Evolutionary conservation across 2,329 filamentous ascomycete genomes (phyloP).

Genomic region (Cercospora canescens): DNA sequence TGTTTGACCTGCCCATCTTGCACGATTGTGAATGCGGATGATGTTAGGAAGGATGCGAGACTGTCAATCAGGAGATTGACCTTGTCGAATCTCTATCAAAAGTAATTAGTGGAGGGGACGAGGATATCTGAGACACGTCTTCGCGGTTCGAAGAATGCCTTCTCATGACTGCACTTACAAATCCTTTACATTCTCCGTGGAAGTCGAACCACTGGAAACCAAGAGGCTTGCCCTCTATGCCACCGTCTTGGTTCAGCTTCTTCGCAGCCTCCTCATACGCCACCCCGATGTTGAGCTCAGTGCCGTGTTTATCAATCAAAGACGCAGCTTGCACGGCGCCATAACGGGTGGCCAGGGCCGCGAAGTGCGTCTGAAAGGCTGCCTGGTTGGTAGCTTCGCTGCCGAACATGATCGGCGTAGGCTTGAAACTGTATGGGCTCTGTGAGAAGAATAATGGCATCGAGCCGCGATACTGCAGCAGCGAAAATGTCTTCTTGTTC

Average conservation of each 20-base stretch:
- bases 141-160: no score
- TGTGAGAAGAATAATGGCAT: conserved; percentile 96
- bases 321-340: conserved; percentile 77
- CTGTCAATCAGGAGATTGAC: conserved; percentile 76
- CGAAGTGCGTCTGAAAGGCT: conserved; percentile 80
- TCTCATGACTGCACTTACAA: no score
- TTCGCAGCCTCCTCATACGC: conserved; percentile 71
- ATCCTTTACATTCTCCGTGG: conserved; percentile 85
- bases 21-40: conserved; percentile 69
- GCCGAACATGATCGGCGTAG: conserved; percentile 77
- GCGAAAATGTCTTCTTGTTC: conserved; percentile 69
- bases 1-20: conserved; percentile 44
- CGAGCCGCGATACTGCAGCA: conserved; percentile 84
- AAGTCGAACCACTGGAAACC: conserved; percentile 98
- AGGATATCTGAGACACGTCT: no score
- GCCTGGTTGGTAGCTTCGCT: conserved; percentile 74
- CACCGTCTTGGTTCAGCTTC: conserved; percentile 64
- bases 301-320: conserved; percentile 84
- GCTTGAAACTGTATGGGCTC: conserved; percentile 89
- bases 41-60: conserved; percentile 66
- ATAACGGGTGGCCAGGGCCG: conserved; percentile 67
- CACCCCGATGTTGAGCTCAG: conserved; percentile 76
- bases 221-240: conserved; percentile 54
- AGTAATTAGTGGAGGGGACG: no score
- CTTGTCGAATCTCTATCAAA: conserved; percentile 98